Evolutionary conservation across 1,284 basidiomycete species (phyloP).

Genomic region (Tetrapyrgos nigripes): DNA sequence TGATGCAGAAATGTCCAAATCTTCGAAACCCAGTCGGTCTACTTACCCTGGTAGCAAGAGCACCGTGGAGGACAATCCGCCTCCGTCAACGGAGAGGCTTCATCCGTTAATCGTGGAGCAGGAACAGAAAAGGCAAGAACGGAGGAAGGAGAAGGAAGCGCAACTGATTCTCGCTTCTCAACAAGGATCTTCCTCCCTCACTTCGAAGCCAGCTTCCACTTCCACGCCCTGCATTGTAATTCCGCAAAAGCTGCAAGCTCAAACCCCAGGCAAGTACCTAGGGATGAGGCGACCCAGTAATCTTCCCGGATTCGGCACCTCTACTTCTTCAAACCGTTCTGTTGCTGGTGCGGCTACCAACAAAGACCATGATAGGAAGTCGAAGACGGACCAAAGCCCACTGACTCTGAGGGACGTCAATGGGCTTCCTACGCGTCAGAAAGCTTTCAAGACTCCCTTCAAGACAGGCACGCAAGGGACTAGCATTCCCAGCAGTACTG

Average conservation of each 20-base stretch:
- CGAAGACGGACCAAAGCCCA: neutral
- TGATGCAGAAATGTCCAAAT: neutral
- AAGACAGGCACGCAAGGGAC: neutral
- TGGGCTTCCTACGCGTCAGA: neutral
- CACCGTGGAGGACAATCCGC: neutral
- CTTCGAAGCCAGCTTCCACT: neutral
- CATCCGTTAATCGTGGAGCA: neutral
- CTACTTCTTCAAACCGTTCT: no score
- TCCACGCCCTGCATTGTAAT: neutral
- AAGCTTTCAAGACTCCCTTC: neutral
- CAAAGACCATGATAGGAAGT: neutral
- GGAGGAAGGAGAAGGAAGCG: neutral
- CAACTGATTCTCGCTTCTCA: neutral
- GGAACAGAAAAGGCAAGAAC: neutral
- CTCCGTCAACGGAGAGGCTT: neutral
- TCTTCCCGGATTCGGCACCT: neutral
- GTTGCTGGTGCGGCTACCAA: neutral
- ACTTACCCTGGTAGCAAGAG: neutral
- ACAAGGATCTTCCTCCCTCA: neutral
- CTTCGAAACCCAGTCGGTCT: neutral
- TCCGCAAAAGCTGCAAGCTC: neutral
- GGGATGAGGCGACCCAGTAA: neutral
- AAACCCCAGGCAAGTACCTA: neutral
- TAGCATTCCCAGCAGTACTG: neutral
- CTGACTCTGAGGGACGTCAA: neutral